phyloP scores from a whole-genome alignment of 768 basidiomycete genomes.

The Lactarius hengduanensis region DNA sequence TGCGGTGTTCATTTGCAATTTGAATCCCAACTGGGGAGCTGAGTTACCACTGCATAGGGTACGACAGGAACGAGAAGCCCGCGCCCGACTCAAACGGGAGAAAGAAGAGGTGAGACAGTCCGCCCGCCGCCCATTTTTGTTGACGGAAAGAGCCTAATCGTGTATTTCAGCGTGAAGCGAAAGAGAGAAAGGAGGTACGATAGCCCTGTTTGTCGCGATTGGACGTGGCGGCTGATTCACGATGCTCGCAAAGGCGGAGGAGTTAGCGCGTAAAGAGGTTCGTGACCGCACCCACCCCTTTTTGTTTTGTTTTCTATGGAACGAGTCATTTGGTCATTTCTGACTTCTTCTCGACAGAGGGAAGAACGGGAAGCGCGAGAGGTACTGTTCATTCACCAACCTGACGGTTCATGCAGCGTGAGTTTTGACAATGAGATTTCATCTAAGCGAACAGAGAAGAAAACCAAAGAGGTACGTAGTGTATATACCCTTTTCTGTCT shows the following conservation, averaged over 20 bases:
- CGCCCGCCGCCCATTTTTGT: neutral
- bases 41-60: conserved; percentile 40
- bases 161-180: conserved; percentile 63
- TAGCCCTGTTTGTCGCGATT: conserved; percentile 15
- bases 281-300: conserved; percentile 14
- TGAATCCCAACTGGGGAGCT: conserved; percentile 18
- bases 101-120: conserved; percentile 49
- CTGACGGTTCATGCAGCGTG: conserved; percentile 4
- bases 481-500: conserved; percentile 14
- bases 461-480: conserved; percentile 23
- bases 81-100: conserved; percentile 84
- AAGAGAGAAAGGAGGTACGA: conserved; percentile 68
- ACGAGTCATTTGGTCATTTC: conserved; percentile 24
- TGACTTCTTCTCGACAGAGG: conserved; percentile 21
- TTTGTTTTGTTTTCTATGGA: conserved; percentile 15
- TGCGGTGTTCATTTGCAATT: conserved; percentile 30
- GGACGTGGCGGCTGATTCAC: conserved; percentile 5
- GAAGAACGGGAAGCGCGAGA: conserved; percentile 27
- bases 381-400: conserved; percentile 21
- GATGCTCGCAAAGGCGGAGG: conserved; percentile 47
- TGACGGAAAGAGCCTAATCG: neutral
- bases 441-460: conserved; percentile 28
- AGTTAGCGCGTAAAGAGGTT: conserved; percentile 63
- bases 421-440: conserved; percentile 16
- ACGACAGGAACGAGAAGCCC: conserved; percentile 75